phyloP scores from a whole-genome alignment of 2,329 filamentous ascomycete species.

The Paecilomyces niveus region DNA sequence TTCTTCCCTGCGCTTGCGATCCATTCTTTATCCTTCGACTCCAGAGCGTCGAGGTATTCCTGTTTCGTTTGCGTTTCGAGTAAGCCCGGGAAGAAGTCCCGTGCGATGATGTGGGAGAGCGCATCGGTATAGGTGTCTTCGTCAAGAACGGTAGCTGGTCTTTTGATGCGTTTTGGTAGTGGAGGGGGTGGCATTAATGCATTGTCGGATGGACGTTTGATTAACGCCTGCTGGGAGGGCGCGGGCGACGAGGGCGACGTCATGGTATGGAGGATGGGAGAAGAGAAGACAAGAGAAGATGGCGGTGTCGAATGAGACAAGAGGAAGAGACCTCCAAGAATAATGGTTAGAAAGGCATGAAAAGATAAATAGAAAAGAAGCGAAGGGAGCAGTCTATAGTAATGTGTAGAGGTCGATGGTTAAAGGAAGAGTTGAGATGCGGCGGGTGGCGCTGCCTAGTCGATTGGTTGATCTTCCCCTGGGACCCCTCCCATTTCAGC shows the following conservation, averaged over 20 bases:
- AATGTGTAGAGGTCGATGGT: neutral
- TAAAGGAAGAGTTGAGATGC: neutral
- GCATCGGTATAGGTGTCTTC: conserved; percentile 90
- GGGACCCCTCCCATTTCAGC: too few relatives aligned
- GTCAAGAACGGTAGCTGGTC: conserved; percentile 78
- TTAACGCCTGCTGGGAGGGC: conserved; percentile 22
- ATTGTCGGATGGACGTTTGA: conserved; percentile 27
- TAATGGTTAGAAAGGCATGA: conserved; percentile 3
- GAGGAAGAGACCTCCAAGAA: conserved; percentile 5
- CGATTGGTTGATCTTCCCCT: neutral
- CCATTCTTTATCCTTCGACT: conserved; percentile 78
- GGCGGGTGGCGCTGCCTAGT: neutral
- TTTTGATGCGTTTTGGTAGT: conserved; percentile 78
- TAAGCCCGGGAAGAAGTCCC: conserved; percentile 93
- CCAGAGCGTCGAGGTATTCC: conserved; percentile 86
- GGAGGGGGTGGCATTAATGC: conserved; percentile 86
- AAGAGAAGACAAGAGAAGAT: conserved; percentile 1
- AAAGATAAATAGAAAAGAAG: neutral
- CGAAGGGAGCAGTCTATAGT: neutral
- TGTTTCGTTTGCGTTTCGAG: conserved; percentile 79
- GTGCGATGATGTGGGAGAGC: conserved; percentile 86
- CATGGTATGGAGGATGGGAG: conserved; percentile 13
- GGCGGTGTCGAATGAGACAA: conserved; percentile 2
- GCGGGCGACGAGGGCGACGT: conserved; percentile 16
- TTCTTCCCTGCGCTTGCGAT: conserved; percentile 71